Percentiles rank a stretch among this genome's conserved stretches.
These are phyloP conservation scores for Lyophyllum decastes DNA, from an alignment of 768 basidiomycete species.

Conservation along the genomic window DNA sequence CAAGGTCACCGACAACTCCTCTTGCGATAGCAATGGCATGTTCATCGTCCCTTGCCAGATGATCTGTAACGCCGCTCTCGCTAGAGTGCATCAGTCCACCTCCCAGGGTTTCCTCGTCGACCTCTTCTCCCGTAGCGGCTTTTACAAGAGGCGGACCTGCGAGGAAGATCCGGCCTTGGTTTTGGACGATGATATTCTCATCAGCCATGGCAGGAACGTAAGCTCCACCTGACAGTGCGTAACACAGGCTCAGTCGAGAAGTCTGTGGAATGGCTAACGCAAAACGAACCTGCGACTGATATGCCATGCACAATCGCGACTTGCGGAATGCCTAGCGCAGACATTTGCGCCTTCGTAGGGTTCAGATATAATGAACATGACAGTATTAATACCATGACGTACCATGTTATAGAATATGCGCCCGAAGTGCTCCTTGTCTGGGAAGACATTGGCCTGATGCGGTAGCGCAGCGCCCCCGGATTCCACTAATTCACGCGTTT, in stretches of 20 bases:
- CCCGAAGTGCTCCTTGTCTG: constrained; percentile 94
- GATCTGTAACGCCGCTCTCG: constrained; percentile 90
- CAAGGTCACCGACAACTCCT: constrained; percentile 76
- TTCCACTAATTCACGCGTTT: constrained; percentile 59
- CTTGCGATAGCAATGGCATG: constrained; percentile 83
- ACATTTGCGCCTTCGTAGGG: constrained; percentile 79
- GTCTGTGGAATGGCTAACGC: not conserved
- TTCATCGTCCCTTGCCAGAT: constrained; percentile 82
- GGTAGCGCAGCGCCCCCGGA: constrained; percentile 93
- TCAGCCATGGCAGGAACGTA: constrained; percentile 98
- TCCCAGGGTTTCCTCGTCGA: constrained; percentile 91
- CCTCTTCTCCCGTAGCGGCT: constrained; percentile 90
- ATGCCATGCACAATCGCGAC: constrained; percentile 94
- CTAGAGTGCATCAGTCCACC: constrained; percentile 90
- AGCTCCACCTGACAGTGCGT: constrained; percentile 62
- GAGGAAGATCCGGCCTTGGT: constrained; percentile 92
- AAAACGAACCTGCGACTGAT: constrained; percentile 72
- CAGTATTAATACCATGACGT: constrained; percentile 11
- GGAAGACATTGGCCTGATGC: constrained; percentile 92
- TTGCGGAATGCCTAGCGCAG: constrained; percentile 87
- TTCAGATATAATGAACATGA: not conserved
- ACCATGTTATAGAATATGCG: constrained; percentile 98
- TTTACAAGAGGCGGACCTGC: constrained; percentile 95
- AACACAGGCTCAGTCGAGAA: constrained; percentile 6
- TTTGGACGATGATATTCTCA: constrained; percentile 86